Percentiles rank a stretch among this genome's conserved stretches.
Evolutionary conservation across 2,329 filamentous ascomycete species (phyloP).

Genomic region (Alternaria sp.): DNA sequence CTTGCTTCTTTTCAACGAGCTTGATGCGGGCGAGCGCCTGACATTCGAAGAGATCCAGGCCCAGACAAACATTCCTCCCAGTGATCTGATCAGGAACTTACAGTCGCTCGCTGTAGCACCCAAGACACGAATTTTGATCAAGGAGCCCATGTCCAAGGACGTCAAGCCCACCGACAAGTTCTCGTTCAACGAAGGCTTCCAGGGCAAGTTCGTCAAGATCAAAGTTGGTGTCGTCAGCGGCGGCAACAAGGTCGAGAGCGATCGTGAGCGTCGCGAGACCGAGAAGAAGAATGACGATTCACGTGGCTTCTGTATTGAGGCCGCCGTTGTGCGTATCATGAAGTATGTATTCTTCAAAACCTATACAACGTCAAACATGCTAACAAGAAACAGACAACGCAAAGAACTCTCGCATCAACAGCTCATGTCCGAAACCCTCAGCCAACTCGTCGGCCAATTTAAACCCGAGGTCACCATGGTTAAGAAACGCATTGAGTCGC

Average conservation of each 20-base stretch:
- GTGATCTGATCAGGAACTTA: slow-evolving; percentile 77
- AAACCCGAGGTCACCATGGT: slow-evolving; percentile 78
- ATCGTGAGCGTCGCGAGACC: slow-evolving; percentile 69
- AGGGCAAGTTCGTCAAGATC: slow-evolving; percentile 83
- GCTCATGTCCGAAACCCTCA: slow-evolving; percentile 74
- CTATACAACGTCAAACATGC: not conserved
- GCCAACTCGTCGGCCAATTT: slow-evolving; percentile 73
- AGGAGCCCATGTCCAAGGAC: slow-evolving; percentile 79
- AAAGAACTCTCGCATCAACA: slow-evolving; percentile 74
- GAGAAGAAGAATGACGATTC: slow-evolving; percentile 78
- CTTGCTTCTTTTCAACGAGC: slow-evolving; percentile 85
- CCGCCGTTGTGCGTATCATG: slow-evolving; percentile 82
- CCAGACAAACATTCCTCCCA: slow-evolving; percentile 76
- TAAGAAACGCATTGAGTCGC: slow-evolving; percentile 79
- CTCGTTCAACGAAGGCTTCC: slow-evolving; percentile 80
- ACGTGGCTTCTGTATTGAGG: slow-evolving; percentile 74
- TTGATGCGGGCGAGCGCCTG: slow-evolving; percentile 59
- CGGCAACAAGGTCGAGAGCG: slow-evolving; percentile 83
- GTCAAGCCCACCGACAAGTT: slow-evolving; percentile 81
- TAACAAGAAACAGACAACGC: slow-evolving; percentile 64
- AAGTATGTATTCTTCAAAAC: slow-evolving; percentile 63
- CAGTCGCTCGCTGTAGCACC: slow-evolving; percentile 82
- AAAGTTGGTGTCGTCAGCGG: slow-evolving; percentile 85
- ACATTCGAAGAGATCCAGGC: slow-evolving; percentile 81
- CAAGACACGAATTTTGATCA: slow-evolving; percentile 81